Evolutionary conservation across 2,329 filamentous ascomycete species (phyloP).

Genomic region (Sporothrix euskadiensis): DNA sequence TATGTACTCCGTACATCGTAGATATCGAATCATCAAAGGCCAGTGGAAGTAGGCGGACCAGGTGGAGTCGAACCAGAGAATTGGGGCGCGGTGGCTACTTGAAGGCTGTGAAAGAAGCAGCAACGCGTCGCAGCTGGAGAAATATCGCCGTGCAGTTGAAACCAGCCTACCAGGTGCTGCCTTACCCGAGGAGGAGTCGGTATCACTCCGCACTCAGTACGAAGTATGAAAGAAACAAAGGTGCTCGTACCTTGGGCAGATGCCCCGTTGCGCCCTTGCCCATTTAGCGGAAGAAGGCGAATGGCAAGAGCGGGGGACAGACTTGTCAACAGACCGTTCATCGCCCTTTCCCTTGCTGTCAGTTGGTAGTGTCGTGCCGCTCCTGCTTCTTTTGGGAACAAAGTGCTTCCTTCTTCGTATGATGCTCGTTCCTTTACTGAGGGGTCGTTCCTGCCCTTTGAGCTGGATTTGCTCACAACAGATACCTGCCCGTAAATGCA

Average conservation of each 20-base stretch:
- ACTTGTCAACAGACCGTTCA: background rate
- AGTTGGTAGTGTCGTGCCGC: background rate
- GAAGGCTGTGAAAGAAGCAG: background rate
- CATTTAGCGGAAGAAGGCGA: background rate
- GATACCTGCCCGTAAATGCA: background rate
- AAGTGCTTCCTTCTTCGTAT: background rate
- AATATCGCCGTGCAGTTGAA: background rate
- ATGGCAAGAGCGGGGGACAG: background rate
- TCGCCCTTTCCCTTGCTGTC: conserved; percentile 4
- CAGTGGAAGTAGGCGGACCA: background rate
- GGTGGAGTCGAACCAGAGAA: conserved; percentile 15
- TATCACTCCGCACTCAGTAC: background rate
- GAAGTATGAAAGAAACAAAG: background rate
- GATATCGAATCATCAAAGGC: background rate
- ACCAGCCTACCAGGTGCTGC: background rate
- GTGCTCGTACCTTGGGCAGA: background rate
- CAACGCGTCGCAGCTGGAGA: background rate
- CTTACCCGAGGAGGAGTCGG: background rate
- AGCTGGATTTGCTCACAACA: background rate
- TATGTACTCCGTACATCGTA: background rate
- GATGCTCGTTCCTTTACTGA: background rate
- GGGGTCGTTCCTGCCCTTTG: background rate
- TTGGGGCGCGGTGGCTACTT: background rate
- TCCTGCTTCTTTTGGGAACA: conserved; percentile 14
- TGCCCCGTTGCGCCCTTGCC: background rate